These are phyloP conservation scores for Boletus speciosus DNA, from an alignment of 768 basidiomycete species.

Conservation along the genomic window DNA sequence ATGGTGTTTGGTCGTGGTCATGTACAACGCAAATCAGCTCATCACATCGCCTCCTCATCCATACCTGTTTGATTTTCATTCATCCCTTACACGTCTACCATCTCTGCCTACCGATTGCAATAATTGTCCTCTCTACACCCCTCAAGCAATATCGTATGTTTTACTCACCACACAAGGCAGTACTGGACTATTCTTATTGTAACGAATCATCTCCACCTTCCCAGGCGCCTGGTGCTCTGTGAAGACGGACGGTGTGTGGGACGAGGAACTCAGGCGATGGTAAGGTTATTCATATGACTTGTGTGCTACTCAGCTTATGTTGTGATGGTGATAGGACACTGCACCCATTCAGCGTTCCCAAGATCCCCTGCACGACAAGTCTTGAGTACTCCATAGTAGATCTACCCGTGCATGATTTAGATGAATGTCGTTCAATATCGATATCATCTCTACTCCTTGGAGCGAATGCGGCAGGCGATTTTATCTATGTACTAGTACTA, in stretches of 20 bases:
- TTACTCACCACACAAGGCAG: slow-evolving; percentile 18
- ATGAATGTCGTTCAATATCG: slow-evolving; percentile 5
- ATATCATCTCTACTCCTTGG: slow-evolving; percentile 1
- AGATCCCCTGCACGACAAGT: neutral
- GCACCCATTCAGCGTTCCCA: neutral
- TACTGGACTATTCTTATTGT: slow-evolving; percentile 18
- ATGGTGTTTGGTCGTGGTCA: slow-evolving; percentile 35
- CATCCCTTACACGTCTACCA: slow-evolving; percentile 18
- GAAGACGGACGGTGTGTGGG: slow-evolving; percentile 1
- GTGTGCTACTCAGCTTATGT: neutral
- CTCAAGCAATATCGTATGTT: slow-evolving; percentile 32
- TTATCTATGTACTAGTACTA: slow-evolving; percentile 15
- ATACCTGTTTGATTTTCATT: slow-evolving; percentile 28
- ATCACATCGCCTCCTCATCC: slow-evolving; percentile 26
- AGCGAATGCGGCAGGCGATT: slow-evolving; percentile 3
- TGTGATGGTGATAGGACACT: neutral
- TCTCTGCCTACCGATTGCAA: slow-evolving; percentile 29
- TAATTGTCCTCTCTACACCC: slow-evolving; percentile 22
- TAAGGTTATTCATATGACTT: slow-evolving; percentile 3
- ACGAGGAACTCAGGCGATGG: slow-evolving; percentile 6
- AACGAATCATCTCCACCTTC: slow-evolving; percentile 15
- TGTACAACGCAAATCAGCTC: slow-evolving; percentile 36
- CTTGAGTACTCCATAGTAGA: slow-evolving; percentile 14
- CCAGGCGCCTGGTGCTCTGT: slow-evolving; percentile 12
- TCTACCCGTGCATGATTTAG: slow-evolving; percentile 4